Percentiles rank a stretch among this genome's conserved stretches.
These are phyloP conservation scores for Fusarium dimerum DNA, from an alignment of 2,329 filamentous ascomycete species.

Conservation along the genomic window DNA sequence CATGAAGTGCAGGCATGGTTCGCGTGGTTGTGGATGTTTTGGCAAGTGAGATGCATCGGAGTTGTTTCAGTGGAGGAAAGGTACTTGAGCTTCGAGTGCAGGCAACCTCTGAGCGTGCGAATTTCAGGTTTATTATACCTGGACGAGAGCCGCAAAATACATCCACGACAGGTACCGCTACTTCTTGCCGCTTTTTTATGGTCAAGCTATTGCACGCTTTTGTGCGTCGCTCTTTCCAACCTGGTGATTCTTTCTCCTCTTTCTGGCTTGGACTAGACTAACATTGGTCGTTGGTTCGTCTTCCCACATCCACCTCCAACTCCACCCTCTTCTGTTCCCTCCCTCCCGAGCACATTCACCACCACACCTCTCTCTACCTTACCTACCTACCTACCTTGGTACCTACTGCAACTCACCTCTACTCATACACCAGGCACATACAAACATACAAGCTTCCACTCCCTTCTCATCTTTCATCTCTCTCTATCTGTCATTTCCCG, in stretches of 20 bases:
- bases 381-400: constrained; percentile 15
- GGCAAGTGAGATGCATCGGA: constrained; percentile 17
- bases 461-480: constrained; percentile 12
- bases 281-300: constrained; percentile 10
- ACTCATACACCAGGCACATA: too few relatives aligned
- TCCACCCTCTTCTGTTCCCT: constrained; percentile 19
- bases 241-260: constrained; percentile 9
- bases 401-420: too few relatives aligned
- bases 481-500: not conserved
- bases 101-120: constrained; percentile 4
- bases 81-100: constrained; percentile 7
- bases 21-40: constrained; percentile 11
- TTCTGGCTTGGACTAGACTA: constrained; percentile 3
- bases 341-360: constrained; percentile 28
- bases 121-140: not conserved
- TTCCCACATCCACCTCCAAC: constrained; percentile 17
- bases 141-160: not conserved
- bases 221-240: constrained; percentile 1
- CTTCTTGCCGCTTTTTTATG: constrained; percentile 1
- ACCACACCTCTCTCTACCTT: constrained; percentile 29
- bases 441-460: constrained; percentile 10
- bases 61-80: constrained; percentile 2
- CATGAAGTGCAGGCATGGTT: not conserved
- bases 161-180: constrained; percentile 1
- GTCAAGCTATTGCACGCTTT: constrained; percentile 12